Evolutionary conservation across 768 basidiomycete genomes (phyloP).

Genomic region (Plicaturopsis crispa): DNA sequence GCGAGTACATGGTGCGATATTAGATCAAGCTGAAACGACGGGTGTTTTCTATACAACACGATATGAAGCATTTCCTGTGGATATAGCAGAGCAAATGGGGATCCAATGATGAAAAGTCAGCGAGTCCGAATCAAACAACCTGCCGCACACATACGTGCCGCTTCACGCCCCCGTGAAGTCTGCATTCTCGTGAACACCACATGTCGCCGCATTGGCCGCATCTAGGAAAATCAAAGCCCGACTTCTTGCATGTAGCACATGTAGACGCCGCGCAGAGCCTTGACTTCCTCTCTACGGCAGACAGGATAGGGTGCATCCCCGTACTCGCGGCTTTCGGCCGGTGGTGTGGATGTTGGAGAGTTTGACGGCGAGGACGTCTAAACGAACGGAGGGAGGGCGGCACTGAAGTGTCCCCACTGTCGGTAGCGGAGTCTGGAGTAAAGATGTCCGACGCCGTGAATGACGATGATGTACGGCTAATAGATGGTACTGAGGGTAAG

Average conservation of each 20-base stretch:
- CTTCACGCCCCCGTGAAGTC: constrained; percentile 38
- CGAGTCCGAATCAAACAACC: not conserved
- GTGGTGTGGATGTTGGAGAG: constrained; percentile 9
- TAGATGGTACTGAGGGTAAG: constrained; percentile 23
- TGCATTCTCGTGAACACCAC: constrained; percentile 62
- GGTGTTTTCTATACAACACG: too few species aligned
- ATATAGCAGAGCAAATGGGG: too few species aligned
- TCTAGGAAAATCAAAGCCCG: constrained; percentile 50
- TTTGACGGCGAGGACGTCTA: constrained; percentile 11
- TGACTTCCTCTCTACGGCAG: constrained; percentile 43
- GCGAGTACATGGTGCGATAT: constrained; percentile 4
- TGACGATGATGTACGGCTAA: constrained; percentile 32
- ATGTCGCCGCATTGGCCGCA: constrained; percentile 49
- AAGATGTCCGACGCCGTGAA: constrained; percentile 10
- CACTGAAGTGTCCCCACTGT: too few species aligned
- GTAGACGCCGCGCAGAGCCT: constrained; percentile 32
- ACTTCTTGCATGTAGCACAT: constrained; percentile 48
- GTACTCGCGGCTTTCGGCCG: constrained; percentile 6
- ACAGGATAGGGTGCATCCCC: constrained; percentile 39
- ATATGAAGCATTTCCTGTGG: too few species aligned
- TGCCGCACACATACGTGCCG: constrained; percentile 36
- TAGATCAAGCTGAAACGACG: too few species aligned
- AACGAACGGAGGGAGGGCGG: constrained; percentile 10
- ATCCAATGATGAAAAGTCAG: too few species aligned
- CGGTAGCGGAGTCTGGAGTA: too few species aligned